A percentile compares a stretch with the other conserved stretches of the same genome.
phyloP scores from a whole-genome alignment of 2,329 filamentous ascomycete genomes.

The Calonectria henricotiae region DNA sequence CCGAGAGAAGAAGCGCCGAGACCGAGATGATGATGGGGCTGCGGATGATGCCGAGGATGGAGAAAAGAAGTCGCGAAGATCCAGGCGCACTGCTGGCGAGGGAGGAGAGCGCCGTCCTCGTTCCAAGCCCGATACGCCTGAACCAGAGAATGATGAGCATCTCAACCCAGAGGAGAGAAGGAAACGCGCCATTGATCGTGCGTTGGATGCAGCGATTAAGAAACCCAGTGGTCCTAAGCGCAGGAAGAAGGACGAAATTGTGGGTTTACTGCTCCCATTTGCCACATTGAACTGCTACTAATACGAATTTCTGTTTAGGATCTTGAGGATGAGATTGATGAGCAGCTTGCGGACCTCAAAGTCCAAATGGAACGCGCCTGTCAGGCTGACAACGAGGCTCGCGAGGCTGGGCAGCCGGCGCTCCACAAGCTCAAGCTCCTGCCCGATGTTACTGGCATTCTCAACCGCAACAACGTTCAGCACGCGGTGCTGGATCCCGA shows the following conservation, averaged over 20 bases:
- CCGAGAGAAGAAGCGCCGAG: slow-evolving; percentile 76
- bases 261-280: slow-evolving; percentile 62
- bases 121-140: slow-evolving; percentile 63
- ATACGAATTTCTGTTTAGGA: slow-evolving; percentile 70
- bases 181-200: slow-evolving; percentile 86
- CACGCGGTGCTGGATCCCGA: slow-evolving; percentile 92
- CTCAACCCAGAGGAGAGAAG: slow-evolving; percentile 89
- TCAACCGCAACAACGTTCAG: slow-evolving; percentile 91
- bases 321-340: slow-evolving; percentile 90
- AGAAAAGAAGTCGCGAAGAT: slow-evolving; percentile 65
- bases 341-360: slow-evolving; percentile 90
- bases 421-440: slow-evolving; percentile 95
- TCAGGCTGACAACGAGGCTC: slow-evolving; percentile 86
- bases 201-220: slow-evolving; percentile 91
- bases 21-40: slow-evolving; percentile 66
- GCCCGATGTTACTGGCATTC: slow-evolving; percentile 87
- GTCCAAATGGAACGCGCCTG: slow-evolving; percentile 93
- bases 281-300: slow-evolving; percentile 35
- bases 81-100: slow-evolving; percentile 62
- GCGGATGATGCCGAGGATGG: slow-evolving; percentile 66
- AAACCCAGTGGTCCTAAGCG: slow-evolving; percentile 78
- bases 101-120: slow-evolving; percentile 66
- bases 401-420: slow-evolving; percentile 84
- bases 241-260: slow-evolving; percentile 90
- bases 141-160: slow-evolving; percentile 82